A percentile compares a stretch with the other conserved stretches of the same genome.
phyloP scores from a whole-genome alignment of 2,329 filamentous ascomycete genomes.

The Epichloe bromicola region DNA sequence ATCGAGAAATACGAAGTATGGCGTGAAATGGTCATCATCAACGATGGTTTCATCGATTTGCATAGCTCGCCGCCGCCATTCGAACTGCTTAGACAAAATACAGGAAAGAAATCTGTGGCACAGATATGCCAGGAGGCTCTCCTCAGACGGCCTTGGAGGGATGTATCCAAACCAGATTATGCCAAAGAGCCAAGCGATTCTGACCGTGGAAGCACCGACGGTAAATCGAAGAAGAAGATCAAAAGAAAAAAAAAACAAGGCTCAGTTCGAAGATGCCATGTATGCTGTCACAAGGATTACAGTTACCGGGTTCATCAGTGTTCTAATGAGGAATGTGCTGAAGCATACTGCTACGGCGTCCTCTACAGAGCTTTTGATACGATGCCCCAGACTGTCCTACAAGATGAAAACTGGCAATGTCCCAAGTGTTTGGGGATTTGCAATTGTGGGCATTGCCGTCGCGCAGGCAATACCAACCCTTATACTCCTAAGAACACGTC shows the following conservation, averaged over 20 bases:
- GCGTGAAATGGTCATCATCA: constrained; percentile 63
- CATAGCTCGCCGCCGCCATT: constrained; percentile 57
- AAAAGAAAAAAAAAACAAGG: constrained; percentile 40
- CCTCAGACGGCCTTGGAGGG: constrained; percentile 64
- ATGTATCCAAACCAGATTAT: constrained; percentile 52
- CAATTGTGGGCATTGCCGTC: constrained; percentile 71
- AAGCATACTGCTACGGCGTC: constrained; percentile 84
- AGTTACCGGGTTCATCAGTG: constrained; percentile 79
- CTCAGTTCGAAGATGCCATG: constrained; percentile 56
- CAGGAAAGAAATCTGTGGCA: constrained; percentile 67
- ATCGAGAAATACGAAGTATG: constrained; percentile 68
- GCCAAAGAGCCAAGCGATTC: constrained; percentile 34
- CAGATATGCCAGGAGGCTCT: constrained; percentile 92
- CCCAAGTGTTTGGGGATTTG: constrained; percentile 78
- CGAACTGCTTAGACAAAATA: constrained; percentile 51
- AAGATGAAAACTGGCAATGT: constrained; percentile 74
- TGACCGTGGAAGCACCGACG: constrained; percentile 48
- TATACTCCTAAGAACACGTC: constrained; percentile 81
- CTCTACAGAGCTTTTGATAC: constrained; percentile 85
- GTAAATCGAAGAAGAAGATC: constrained; percentile 47
- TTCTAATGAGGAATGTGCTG: constrained; percentile 51
- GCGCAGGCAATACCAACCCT: constrained; percentile 50
- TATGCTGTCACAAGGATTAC: constrained; percentile 68
- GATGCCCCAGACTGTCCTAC: constrained; percentile 71
- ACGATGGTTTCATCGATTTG: constrained; percentile 54